These are phyloP conservation scores for Xylaria hypoxylon DNA, from an alignment of 2,329 filamentous ascomycete species.

Conservation along the genomic window DNA sequence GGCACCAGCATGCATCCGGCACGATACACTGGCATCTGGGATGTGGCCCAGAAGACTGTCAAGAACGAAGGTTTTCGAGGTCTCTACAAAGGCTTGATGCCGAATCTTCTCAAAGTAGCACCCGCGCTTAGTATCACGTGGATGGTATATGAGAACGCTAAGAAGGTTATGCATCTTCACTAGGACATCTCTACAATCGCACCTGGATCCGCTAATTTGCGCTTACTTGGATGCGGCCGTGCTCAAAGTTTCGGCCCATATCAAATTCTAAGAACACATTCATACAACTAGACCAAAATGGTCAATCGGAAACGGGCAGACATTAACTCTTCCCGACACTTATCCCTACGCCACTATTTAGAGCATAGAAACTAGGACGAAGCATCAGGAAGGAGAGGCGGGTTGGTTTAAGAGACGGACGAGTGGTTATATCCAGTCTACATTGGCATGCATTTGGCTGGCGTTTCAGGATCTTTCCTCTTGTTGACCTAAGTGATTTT, in stretches of 20 bases:
- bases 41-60: constrained; percentile 87
- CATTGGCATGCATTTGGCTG: constrained; percentile 41
- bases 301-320: constrained; percentile 9
- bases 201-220: background rate
- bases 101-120: constrained; percentile 95
- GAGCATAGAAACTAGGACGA: constrained; percentile 33
- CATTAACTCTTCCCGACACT: constrained; percentile 21
- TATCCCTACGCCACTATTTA: constrained; percentile 31
- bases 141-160: constrained; percentile 92
- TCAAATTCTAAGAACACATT: constrained; percentile 16
- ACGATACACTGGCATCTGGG: constrained; percentile 90
- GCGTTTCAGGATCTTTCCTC: constrained; percentile 39
- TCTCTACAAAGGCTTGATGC: constrained; percentile 93
- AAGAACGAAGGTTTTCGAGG: constrained; percentile 85
- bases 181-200: constrained; percentile 40
- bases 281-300: constrained; percentile 20
- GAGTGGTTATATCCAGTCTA: constrained; percentile 31
- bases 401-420: constrained; percentile 19
- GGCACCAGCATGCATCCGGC: constrained; percentile 91
- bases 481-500: constrained; percentile 31
- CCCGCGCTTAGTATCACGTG: constrained; percentile 96
- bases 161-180: constrained; percentile 72
- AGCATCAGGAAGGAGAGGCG: constrained; percentile 10
- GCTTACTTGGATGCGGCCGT: background rate
- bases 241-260: background rate